A percentile compares a stretch with the other conserved stretches of the same genome.
Conservation (phyloP, 306 rosid genomes). For the Begonia loranthoides region DNA sequence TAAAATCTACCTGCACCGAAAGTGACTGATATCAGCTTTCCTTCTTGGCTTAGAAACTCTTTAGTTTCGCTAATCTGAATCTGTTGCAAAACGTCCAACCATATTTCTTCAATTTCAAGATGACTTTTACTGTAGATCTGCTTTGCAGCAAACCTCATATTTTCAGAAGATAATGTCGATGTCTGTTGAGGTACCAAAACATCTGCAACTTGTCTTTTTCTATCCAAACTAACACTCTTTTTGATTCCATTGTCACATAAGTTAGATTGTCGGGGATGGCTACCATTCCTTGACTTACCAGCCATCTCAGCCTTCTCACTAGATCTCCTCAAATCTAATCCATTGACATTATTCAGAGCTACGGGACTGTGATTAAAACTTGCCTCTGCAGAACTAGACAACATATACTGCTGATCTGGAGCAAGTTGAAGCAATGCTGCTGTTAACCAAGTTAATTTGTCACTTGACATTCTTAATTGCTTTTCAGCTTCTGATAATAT, state of each 20-base stretch:
- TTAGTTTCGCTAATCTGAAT: slow-evolving; percentile 50
- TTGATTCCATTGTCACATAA: slow-evolving; percentile 13
- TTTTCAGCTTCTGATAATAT: slow-evolving; percentile 94
- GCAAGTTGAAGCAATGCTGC: slow-evolving; percentile 99
- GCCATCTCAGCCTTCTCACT: slow-evolving; percentile 36
- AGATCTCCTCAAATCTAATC: slow-evolving; percentile 28
- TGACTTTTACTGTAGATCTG: slow-evolving; percentile 30
- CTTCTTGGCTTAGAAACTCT: slow-evolving; percentile 72
- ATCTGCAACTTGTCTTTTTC: slow-evolving; percentile 32
- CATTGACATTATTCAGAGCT: slow-evolving; percentile 29
- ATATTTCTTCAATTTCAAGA: slow-evolving; percentile 63
- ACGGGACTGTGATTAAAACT: slow-evolving; percentile 81
- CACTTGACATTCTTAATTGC: slow-evolving; percentile 89
- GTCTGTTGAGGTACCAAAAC: slow-evolving; percentile 37
- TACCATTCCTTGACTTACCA: slow-evolving; percentile 31
- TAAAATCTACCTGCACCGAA: slow-evolving; percentile 62
- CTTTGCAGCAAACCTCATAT: slow-evolving; percentile 28
- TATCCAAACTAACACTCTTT: slow-evolving; percentile 37
- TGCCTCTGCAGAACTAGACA: slow-evolving; percentile 75
- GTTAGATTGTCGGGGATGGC: slow-evolving; percentile 46
- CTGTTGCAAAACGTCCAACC: slow-evolving; percentile 79
- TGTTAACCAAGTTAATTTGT: slow-evolving; percentile 89
- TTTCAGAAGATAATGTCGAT: slow-evolving; percentile 19
- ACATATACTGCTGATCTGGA: slow-evolving; percentile 88
- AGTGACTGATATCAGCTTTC: slow-evolving; percentile 71